Base-by-base conservation (phyloP, 208 protist genomes). In the Wallacemonas sp. region DNA sequence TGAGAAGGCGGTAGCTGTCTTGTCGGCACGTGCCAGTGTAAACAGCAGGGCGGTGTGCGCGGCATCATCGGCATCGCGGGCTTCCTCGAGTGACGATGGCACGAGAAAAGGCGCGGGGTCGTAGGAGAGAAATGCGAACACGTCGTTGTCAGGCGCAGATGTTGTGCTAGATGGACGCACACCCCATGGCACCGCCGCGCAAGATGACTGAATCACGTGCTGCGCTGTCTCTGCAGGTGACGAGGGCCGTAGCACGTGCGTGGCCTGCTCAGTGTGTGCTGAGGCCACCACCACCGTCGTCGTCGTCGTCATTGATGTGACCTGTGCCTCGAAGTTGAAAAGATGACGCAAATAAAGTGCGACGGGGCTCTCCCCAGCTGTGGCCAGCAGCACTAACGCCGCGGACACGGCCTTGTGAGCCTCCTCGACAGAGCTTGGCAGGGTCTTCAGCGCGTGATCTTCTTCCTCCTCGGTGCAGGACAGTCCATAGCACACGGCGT, bases 311-410 rank as follows among this genome's bases (percentile, higher is more conserved):
- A n/a, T n/a, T n/a, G n/a, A n/a, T n/a, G n/a, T n/a, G n/a, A n/a
- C n/a, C n/a, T n/a, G n/a, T n/a, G n/a, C n/a, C n/a, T n/a, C n/a
- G n/a, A n/a, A n/a, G n/a, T n/a, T n/a, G n/a, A 81, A 45, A 1
- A 64, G 62, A 14, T 62, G 46, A 31, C 75, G 75, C 22, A 81
- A 30, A 59, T 81, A 77, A 62, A 77, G 75, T 24, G 68, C 75
- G 1, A 45, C 24, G 15, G 41, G 53, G 41, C 70, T 69, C 47
- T 73, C 70, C n/a, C 68, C 69, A 4, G 72, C 4, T n/a, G 53
- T 63, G 24, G 71, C 55, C 39, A 75, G 60, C 1, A 63, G 39
- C 47, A 67, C 27, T 1, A 77, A 47, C 5, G 62, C 65, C 12
- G 75, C 44, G 65, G 65, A 6, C 51, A 58, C 6, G 9, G 51